Conservation (phyloP, 768 basidiomycete species). For the Rubroboletus pulcherrimus region DNA sequence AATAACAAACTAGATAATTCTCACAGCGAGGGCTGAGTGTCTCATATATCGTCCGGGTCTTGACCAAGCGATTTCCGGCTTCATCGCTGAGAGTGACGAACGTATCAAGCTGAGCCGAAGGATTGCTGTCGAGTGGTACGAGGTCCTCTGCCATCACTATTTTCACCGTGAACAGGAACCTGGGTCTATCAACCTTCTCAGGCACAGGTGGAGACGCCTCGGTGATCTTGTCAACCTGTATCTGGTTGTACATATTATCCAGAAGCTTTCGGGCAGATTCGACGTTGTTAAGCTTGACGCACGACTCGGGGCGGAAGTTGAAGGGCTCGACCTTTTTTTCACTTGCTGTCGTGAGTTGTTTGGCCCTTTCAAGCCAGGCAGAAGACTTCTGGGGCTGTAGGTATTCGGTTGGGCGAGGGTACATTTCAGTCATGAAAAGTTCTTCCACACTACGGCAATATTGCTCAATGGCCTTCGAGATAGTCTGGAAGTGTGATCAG, state of each 20-base stretch:
- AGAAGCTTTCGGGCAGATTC: conserved; percentile 86
- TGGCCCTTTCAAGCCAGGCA: conserved; percentile 85
- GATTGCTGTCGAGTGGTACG: conserved; percentile 69
- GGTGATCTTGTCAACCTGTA: conserved; percentile 84
- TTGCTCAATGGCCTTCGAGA: conserved; percentile 87
- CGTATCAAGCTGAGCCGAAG: conserved; percentile 80
- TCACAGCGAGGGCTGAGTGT: conserved; percentile 83
- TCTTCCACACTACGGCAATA: conserved; percentile 87
- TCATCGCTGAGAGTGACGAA: conserved; percentile 96
- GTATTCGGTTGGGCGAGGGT: conserved; percentile 75
- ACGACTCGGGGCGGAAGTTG: conserved; percentile 90
- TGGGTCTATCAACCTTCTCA: conserved; percentile 60
- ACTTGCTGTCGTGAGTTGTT: conserved; percentile 65
- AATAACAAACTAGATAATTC: conserved; percentile 26
- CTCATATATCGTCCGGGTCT: conserved; percentile 96
- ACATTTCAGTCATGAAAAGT: conserved; percentile 95
- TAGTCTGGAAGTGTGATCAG: conserved; percentile 51
- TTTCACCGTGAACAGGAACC: conserved; percentile 91
- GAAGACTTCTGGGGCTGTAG: conserved; percentile 82
- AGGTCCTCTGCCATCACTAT: conserved; percentile 87
- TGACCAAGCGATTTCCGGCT: conserved; percentile 82
- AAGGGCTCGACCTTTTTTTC: conserved; percentile 95
- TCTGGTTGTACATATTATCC: conserved; percentile 90
- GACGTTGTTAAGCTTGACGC: conserved; percentile 97
- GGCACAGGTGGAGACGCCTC: conserved; percentile 67